Evolutionary conservation across 306 rosid species (phyloP).

Genomic region (Acacia confusa): DNA sequence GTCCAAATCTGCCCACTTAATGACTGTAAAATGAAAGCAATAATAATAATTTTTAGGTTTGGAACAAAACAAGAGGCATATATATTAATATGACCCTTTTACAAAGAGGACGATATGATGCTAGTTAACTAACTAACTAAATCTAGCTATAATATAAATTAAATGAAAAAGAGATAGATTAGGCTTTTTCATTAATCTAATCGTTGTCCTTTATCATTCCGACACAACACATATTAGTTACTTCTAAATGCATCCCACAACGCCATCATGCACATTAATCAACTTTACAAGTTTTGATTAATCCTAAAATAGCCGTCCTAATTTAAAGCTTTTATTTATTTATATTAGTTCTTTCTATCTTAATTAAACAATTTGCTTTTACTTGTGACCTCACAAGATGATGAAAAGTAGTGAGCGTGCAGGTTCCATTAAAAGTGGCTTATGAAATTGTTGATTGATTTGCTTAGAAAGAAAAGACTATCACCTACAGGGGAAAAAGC

Average conservation of each 20-base stretch:
- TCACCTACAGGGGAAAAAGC: neutral
- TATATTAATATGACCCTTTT: conserved; percentile 34
- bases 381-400: conserved; percentile 36
- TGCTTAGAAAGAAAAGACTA: conserved; percentile 19
- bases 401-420: conserved; percentile 39
- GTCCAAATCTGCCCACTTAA: no score
- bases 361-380: conserved; percentile 6
- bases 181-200: conserved; percentile 31
- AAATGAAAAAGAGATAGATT: conserved; percentile 24
- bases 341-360: neutral
- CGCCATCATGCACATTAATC: conserved; percentile 42
- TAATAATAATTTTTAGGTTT: conserved; percentile 36
- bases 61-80: conserved; percentile 45
- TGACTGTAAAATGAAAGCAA: neutral
- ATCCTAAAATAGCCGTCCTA: conserved; percentile 25
- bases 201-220: conserved; percentile 58
- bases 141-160: neutral
- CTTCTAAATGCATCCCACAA: conserved; percentile 48
- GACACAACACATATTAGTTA: conserved; percentile 44
- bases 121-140: neutral
- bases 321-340: neutral
- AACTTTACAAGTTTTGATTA: conserved; percentile 43
- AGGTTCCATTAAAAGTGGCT: conserved; percentile 36
- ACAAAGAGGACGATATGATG: conserved; percentile 27
- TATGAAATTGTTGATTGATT: conserved; percentile 38